These are phyloP conservation scores for Pisolithus microcarpus DNA, from an alignment of 768 basidiomycete genomes.

Conservation along the genomic window DNA sequence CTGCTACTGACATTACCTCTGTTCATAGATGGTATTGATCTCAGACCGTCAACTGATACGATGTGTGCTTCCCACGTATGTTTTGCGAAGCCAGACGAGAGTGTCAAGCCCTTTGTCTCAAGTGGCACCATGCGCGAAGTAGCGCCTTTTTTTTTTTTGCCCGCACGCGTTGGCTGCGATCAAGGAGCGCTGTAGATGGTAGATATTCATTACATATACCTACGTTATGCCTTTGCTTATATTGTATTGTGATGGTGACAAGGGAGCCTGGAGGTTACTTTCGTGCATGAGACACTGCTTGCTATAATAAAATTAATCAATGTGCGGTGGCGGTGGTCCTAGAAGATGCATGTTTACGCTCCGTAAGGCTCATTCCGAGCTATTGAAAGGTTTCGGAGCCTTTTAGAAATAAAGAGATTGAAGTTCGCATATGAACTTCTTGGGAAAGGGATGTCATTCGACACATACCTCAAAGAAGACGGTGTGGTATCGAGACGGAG, in stretches of 20 bases:
- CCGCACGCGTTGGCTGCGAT: too few relatives aligned
- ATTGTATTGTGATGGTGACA: constrained; percentile 9
- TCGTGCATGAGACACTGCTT: constrained; percentile 17
- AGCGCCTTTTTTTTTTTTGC: too few relatives aligned
- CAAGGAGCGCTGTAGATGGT: background rate
- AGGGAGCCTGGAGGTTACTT: constrained; percentile 11
- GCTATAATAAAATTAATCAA: constrained; percentile 10
- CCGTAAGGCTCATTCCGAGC: too few relatives aligned
- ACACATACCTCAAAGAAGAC: background rate
- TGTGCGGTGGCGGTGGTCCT: background rate
- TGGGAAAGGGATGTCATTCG: background rate
- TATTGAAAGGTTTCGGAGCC: background rate
- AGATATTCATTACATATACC: constrained; percentile 1
- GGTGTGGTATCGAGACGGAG: background rate
- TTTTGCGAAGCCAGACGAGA: too few relatives aligned
- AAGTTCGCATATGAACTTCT: background rate
- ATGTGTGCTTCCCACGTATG: too few relatives aligned
- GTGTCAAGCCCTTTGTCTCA: too few relatives aligned
- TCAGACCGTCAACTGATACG: too few relatives aligned
- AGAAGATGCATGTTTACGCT: background rate
- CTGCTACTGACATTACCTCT: too few relatives aligned
- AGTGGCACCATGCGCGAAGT: too few relatives aligned
- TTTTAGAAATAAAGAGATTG: background rate
- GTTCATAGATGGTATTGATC: too few relatives aligned
- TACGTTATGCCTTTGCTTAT: constrained; percentile 2